Evolutionary conservation across 2,329 filamentous ascomycete species (phyloP), one percentile per base, ranked within the genome.

Genomic region (Fusarium piperis): DNA sequence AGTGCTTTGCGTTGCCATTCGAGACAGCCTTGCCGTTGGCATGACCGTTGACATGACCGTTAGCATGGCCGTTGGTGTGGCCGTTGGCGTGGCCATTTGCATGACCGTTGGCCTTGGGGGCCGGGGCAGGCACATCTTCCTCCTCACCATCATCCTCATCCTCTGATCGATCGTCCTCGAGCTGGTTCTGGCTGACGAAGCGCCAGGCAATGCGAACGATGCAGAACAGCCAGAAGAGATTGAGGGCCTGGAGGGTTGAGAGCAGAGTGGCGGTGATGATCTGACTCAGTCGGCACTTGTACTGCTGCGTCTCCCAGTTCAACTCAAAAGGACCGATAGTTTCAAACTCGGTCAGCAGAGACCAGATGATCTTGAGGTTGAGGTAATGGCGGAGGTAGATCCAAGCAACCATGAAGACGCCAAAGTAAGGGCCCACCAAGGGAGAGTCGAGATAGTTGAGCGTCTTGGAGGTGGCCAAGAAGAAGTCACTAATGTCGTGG

Each of bases 401-500:
- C 95, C 95, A 98, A 67, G 92, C 86, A 72, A 84, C 85, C 81
- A 97, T 92, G 84, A 97, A 98, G 74, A 92, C 73, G 78, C 89
- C 89, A 82, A 96, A 98, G 84, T 95, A 97, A 16, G 94, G 94
- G 0, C 87, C 90, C n/a, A 93, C 93, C 51, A 97, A 84, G 64
- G 88, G 85, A 62, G 91, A 90, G 79, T 97, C 93, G 74, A 98
- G 84, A 83, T 98, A 98, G 84, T 97, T 97, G 75, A 98, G 89
- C 6, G 91, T 89, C 84, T 98, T 98, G 68, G 94, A 97, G 2
- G 93, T 96, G 38, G 95, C 95, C 48, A 98, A 88, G 89, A 98
- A 98, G 84, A 98, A 97, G 81, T 98, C 95, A 67, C 92, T 94
- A 69, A 98, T 93, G 79, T 98, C 95, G 82, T 97, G 94, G 11